Conservation (phyloP, 2,329 filamentous ascomycete species). For the Pseudogymnoascus sp. region DNA sequence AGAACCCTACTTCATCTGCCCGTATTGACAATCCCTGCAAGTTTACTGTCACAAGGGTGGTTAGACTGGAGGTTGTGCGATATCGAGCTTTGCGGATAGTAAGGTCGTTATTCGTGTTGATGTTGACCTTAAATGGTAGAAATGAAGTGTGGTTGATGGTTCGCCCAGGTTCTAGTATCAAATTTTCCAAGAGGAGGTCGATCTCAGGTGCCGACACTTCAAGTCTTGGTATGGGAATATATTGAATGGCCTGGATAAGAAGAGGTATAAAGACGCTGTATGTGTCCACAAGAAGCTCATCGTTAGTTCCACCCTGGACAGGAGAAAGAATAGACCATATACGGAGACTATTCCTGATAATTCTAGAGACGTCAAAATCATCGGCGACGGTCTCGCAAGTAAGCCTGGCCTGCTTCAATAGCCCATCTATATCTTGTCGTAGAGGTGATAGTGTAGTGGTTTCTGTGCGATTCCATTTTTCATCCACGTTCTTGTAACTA, state of each 20-base stretch:
- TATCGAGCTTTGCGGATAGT: slow-evolving; percentile 74
- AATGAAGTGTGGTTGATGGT: slow-evolving; percentile 85
- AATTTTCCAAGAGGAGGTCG: slow-evolving; percentile 81
- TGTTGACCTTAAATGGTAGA: slow-evolving; percentile 72
- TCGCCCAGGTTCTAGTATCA: slow-evolving; percentile 79
- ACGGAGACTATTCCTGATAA: slow-evolving; percentile 59
- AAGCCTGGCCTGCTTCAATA: slow-evolving; percentile 61
- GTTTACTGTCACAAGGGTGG: slow-evolving; percentile 68
- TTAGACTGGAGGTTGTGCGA: slow-evolving; percentile 57
- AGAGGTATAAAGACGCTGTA: slow-evolving; percentile 76
- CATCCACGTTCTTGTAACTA: slow-evolving; percentile 21
- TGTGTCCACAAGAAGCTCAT: slow-evolving; percentile 65
- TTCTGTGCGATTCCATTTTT: slow-evolving; percentile 25
- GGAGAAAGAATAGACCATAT: slow-evolving; percentile 66
- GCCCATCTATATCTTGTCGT: slow-evolving; percentile 62
- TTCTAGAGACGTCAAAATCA: slow-evolving; percentile 64
- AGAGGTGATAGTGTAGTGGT: slow-evolving; percentile 57
- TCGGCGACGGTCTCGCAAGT: slow-evolving; percentile 62
- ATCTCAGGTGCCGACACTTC: slow-evolving; percentile 77
- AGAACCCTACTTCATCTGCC: slow-evolving; percentile 84
- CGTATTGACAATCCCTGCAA: slow-evolving; percentile 76
- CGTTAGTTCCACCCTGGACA: slow-evolving; percentile 54
- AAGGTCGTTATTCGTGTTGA: slow-evolving; percentile 79
- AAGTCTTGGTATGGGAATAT: slow-evolving; percentile 82
- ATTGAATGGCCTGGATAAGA: slow-evolving; percentile 70